Conservation (phyloP, 768 basidiomycete species). For the Termitomyces titanicus region DNA sequence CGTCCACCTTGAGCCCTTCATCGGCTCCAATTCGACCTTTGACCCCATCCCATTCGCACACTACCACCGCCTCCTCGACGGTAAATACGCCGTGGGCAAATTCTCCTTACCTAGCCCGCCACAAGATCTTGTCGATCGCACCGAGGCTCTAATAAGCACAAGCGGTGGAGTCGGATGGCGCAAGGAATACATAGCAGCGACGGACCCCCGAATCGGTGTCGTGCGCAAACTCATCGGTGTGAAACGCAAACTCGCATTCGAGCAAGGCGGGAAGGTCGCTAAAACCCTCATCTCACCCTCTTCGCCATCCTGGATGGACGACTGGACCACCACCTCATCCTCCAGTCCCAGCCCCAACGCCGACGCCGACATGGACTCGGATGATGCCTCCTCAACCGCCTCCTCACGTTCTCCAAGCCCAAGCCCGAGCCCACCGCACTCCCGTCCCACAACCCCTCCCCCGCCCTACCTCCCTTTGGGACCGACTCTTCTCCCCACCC, state of each 20-base stretch:
- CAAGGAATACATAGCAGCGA: slow-evolving; percentile 51
- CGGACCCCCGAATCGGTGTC: slow-evolving; percentile 71
- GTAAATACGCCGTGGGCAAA: slow-evolving; percentile 74
- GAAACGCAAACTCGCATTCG: slow-evolving; percentile 54
- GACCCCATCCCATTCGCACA: slow-evolving; percentile 74
- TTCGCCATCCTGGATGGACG: neutral
- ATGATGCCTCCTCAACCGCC: slow-evolving; percentile 2
- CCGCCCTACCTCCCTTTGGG: slow-evolving; percentile 72
- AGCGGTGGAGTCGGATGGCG: slow-evolving; percentile 39
- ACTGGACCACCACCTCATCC: slow-evolving; percentile 19
- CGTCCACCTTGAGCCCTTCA: slow-evolving; percentile 38
- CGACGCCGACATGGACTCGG: slow-evolving; percentile 27
- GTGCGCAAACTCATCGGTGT: slow-evolving; percentile 65
- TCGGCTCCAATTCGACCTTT: slow-evolving; percentile 34
- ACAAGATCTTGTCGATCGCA: neutral
- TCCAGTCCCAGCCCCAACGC: slow-evolving; percentile 16
- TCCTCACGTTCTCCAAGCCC: slow-evolving; percentile 30
- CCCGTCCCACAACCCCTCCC: slow-evolving; percentile 65
- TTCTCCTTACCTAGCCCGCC: slow-evolving; percentile 55
- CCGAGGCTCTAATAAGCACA: slow-evolving; percentile 1
- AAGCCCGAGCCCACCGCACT: slow-evolving; percentile 28
- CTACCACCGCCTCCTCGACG: slow-evolving; percentile 60
- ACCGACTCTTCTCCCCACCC: slow-evolving; percentile 60
- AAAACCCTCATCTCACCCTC: neutral
- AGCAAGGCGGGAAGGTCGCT: slow-evolving; percentile 29